These are phyloP conservation scores for Lumnitzera racemosa DNA, from an alignment of 345 rosid genomes.

Conservation along the genomic window DNA sequence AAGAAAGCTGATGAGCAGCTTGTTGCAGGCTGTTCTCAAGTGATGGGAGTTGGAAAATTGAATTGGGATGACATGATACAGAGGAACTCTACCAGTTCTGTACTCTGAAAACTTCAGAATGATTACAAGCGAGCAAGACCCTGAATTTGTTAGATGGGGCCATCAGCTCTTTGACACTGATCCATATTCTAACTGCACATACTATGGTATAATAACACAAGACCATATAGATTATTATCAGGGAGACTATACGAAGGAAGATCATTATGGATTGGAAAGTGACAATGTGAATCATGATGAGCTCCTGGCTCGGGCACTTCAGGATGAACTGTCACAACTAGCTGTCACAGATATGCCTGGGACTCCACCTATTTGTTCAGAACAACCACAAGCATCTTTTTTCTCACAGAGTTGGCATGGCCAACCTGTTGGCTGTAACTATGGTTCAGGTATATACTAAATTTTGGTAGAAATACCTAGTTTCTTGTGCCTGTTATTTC, in stretches of 20 bases:
- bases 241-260: constrained; percentile 32
- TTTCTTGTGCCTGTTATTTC: neutral
- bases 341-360: constrained; percentile 32
- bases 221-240: constrained; percentile 30
- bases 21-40: too few species aligned
- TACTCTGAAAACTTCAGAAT: constrained; percentile 9
- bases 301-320: constrained; percentile 51
- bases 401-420: constrained; percentile 31
- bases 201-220: constrained; percentile 19
- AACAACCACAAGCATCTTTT: constrained; percentile 22
- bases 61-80: neutral
- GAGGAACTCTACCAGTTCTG: too few species aligned
- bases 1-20: too few species aligned
- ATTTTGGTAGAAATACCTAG: neutral
- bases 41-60: neutral
- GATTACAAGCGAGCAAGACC: constrained; percentile 49
- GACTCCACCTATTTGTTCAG: constrained; percentile 23
- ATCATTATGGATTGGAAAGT: constrained; percentile 21
- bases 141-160: constrained; percentile 55
- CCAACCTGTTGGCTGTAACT: constrained; percentile 24
- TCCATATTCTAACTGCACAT: constrained; percentile 37
- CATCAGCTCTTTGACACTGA: constrained; percentile 45
- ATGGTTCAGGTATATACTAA: constrained; percentile 32
- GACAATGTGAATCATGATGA: constrained; percentile 41
- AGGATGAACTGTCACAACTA: constrained; percentile 59